Evolutionary conservation across 1,139 yeast genomes (phyloP).

Genomic region (Nakaseomyces sp.): DNA sequence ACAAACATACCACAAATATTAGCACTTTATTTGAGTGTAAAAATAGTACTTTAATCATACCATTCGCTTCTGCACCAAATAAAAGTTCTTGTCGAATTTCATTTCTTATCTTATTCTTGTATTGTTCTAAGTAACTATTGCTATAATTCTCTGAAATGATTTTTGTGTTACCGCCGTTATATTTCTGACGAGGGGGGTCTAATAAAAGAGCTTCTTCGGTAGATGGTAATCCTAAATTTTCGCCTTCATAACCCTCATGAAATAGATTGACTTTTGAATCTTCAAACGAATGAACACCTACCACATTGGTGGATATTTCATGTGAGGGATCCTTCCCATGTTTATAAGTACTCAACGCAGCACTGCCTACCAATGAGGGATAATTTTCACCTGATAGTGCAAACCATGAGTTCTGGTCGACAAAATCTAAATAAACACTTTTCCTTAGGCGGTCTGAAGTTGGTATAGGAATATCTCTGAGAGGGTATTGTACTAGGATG

Average conservation of each 20-base stretch:
- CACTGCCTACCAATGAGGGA: slow-evolving; percentile 73
- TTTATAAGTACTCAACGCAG: slow-evolving; percentile 48
- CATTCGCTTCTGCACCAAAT: slow-evolving; percentile 3
- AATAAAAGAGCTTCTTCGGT: not conserved
- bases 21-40: not conserved
- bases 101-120: slow-evolving; percentile 6
- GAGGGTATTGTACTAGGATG: slow-evolving; percentile 58
- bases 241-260: slow-evolving; percentile 8
- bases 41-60: not conserved
- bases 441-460: slow-evolving; percentile 7
- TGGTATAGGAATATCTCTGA: slow-evolving; percentile 30
- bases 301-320: not conserved
- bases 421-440: slow-evolving; percentile 30
- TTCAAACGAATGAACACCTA: slow-evolving; percentile 40
- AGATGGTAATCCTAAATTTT: slow-evolving; percentile 1
- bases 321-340: slow-evolving; percentile 31
- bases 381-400: slow-evolving; percentile 73
- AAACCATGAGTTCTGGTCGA: slow-evolving; percentile 68
- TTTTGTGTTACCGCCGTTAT: no score
- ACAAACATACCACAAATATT: not conserved
- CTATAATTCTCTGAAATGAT: no score
- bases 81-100: not conserved
- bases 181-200: slow-evolving; percentile 5
- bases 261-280: slow-evolving; percentile 14
- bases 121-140: not conserved